Base-by-base conservation (phyloP, 768 basidiomycete genomes). In the Tremella yokohamensis region DNA sequence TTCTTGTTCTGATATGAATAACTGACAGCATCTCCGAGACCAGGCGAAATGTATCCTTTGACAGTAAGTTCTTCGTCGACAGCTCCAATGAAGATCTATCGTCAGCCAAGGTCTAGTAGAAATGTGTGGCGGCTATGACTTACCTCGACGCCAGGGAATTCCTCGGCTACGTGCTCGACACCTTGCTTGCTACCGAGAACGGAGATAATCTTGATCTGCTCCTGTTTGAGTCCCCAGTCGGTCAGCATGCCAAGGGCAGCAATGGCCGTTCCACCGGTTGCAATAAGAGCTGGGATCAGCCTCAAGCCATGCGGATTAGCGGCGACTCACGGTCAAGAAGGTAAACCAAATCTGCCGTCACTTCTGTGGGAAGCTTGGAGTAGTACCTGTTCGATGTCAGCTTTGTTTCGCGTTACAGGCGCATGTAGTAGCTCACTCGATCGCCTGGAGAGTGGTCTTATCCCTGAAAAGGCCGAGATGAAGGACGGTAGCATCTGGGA, bases 191-290 rank as follows among this genome's bases (percentile, higher is more conserved):
- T 90, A 0, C 84, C 93, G 39, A 97, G 82, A 9, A 98, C 81
- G 42, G 84, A 85, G 16, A 97, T 81, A 13, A 96, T 78, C 78
- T 89, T 93, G 74, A 97, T 84, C 60, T 85, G 83, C 49, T 60
- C 84, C 86, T 86, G 62, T 2, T 58, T 39, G 18, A 77, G 60
- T 1, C 78, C 76, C 77, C 78, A 79, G 15, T 79, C 77, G 24
- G 65, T 66, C 52, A 76, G 58, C 54, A 96, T 97, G 51, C 82
- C 70, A 55, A 97, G 74, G 8, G 93, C 93, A 16, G 94, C 92
- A 61, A 83, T 82, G 1, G 89, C 90, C 3, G 94, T 97, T 11
- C 90, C 89, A 52, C 92, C 94, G 2, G 94, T 97, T 0, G 94
- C 94, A 67, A 97, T 86, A 29, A 97, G 78, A 15, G 51, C 51